A percentile compares a stretch with the other conserved stretches of the same genome.
Conservation (phyloP, 2,329 filamentous ascomycete species). For the Rugonectria rugulosa region DNA sequence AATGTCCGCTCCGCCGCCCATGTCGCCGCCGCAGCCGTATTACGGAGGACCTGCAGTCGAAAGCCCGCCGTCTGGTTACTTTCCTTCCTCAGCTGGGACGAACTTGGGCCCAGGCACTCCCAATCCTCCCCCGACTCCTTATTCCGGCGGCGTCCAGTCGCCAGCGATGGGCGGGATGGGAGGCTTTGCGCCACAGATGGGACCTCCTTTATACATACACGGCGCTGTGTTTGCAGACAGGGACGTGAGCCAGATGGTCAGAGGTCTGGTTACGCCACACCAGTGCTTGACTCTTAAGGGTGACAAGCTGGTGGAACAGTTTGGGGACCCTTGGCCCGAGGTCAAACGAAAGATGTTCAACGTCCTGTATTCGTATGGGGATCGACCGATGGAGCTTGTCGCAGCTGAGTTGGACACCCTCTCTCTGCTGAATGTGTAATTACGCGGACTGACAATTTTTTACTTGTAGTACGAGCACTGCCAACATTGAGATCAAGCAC, state of each 20-base stretch:
- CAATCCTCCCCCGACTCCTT: neutral
- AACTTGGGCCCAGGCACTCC: neutral
- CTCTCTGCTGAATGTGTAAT: neutral
- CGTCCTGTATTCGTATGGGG: constrained; percentile 18
- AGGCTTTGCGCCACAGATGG: neutral
- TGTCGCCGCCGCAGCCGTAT: constrained; percentile 1
- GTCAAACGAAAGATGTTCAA: constrained; percentile 20
- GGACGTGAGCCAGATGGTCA: constrained; percentile 14
- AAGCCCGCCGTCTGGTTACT: neutral
- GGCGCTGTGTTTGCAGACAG: constrained; percentile 22
- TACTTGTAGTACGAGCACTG: constrained; percentile 1
- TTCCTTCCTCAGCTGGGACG: neutral
- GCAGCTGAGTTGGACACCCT: constrained; percentile 10
- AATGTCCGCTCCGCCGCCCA: neutral
- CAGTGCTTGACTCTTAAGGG: constrained; percentile 10
- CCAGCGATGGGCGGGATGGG: neutral
- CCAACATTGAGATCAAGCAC: constrained; percentile 21
- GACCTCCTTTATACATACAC: constrained; percentile 14
- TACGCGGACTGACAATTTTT: neutral
- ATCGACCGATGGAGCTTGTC: constrained; percentile 21
- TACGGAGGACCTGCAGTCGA: constrained; percentile 13
- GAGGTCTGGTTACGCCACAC: constrained; percentile 5
- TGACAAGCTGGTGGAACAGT: constrained; percentile 4
- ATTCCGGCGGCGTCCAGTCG: neutral
- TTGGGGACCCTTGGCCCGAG: constrained; percentile 22